Evolutionary conservation across 2,329 filamentous ascomycete species (phyloP).

Genomic region (Calonectria pseudoreteaudii): DNA sequence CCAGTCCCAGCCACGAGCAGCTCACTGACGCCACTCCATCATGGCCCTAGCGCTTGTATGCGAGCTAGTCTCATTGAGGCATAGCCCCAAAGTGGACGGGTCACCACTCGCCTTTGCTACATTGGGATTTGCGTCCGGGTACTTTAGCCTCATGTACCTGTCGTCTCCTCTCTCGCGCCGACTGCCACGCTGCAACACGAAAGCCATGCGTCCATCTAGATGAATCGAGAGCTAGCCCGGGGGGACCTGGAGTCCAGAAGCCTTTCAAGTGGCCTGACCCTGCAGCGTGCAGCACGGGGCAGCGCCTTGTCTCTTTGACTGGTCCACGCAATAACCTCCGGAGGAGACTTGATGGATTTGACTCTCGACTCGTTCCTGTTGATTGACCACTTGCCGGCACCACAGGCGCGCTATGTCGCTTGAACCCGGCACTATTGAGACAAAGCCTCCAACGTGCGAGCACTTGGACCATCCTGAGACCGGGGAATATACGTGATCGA

Average conservation of each 20-base stretch:
- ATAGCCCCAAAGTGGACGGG: not conserved
- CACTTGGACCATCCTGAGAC: conserved; percentile 5
- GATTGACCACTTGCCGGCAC: not conserved
- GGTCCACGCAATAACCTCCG: not conserved
- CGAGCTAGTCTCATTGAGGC: not conserved
- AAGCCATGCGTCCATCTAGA: conserved; percentile 3
- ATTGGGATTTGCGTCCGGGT: conserved; percentile 24
- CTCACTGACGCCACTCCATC: conserved; percentile 20
- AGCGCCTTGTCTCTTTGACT: not conserved
- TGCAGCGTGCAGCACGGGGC: not conserved
- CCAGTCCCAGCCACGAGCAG: conserved; percentile 16
- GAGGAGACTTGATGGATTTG: not conserved
- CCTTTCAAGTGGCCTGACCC: conserved; percentile 4
- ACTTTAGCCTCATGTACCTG: conserved; percentile 15
- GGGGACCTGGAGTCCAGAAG: not conserved
- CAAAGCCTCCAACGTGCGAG: not conserved
- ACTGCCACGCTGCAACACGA: conserved; percentile 9
- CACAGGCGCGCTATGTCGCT: not conserved
- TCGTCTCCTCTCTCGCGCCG: not conserved
- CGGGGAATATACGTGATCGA: not conserved
- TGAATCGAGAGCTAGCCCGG: conserved; percentile 5
- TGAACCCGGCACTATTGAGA: not conserved
- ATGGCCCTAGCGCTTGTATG: conserved; percentile 9
- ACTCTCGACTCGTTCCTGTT: not conserved
- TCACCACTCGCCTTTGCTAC: conserved; percentile 17